Evolutionary conservation across 768 basidiomycete genomes (phyloP).

Genomic region (Mrakia blollopis): DNA sequence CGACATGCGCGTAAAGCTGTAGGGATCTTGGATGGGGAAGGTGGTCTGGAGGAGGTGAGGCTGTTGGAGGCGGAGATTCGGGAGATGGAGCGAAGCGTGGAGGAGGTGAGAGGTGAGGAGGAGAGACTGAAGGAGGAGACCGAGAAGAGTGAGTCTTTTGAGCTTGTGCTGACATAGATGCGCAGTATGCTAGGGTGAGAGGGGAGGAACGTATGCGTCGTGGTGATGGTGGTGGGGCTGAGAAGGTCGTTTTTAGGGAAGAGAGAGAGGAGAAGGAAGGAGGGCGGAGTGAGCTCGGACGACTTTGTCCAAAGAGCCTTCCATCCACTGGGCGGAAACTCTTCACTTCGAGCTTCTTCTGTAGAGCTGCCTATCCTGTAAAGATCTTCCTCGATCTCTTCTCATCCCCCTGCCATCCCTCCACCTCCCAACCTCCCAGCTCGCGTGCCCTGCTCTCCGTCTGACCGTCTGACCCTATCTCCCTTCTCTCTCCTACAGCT

Average conservation of each 20-base stretch:
- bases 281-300: background rate
- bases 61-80: background rate
- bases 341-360: too few species aligned
- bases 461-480: background rate
- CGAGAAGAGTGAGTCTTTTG: background rate
- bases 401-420: too few species aligned
- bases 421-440: background rate
- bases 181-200: background rate
- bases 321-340: too few species aligned
- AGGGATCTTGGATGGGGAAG: background rate
- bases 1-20: background rate
- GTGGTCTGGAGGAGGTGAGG: slow-evolving; percentile 1
- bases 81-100: background rate
- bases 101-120: background rate
- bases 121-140: background rate
- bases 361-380: too few species aligned
- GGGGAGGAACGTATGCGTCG: background rate
- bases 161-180: background rate
- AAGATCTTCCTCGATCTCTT: too few species aligned
- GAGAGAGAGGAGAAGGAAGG: background rate
- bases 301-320: background rate
- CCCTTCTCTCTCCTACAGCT: background rate
- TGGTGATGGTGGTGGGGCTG: background rate
- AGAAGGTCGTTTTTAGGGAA: background rate
- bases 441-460: background rate